phyloP scores from a whole-genome alignment of 176 grass and related monocot genomes.

The Themeda triandra region DNA sequence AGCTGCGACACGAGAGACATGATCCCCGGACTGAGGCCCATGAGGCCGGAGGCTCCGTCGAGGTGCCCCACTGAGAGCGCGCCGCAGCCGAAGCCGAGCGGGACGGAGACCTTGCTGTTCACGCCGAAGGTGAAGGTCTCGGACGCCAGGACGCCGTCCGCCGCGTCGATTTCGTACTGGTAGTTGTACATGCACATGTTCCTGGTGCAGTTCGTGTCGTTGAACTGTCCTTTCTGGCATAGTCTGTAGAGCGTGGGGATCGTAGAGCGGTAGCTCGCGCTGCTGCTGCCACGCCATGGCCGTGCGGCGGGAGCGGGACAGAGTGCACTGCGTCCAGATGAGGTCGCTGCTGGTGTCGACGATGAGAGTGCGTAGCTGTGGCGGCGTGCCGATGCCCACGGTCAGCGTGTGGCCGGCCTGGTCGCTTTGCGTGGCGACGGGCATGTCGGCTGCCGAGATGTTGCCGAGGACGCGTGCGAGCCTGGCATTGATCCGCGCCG shows the following conservation, averaged over 20 bases:
- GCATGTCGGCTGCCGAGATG: slow-evolving; percentile 12
- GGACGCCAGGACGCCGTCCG: slow-evolving; percentile 31
- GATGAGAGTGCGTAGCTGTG: slow-evolving; percentile 37
- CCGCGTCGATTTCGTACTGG: slow-evolving; percentile 27
- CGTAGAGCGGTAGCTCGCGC: slow-evolving; percentile 26
- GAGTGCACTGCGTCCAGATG: slow-evolving; percentile 63
- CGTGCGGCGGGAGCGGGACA: too few species aligned
- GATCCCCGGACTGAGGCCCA: slow-evolving; percentile 25
- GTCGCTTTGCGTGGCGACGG: neutral
- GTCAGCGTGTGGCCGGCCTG: slow-evolving; percentile 18
- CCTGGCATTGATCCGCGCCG: neutral
- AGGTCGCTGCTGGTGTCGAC: slow-evolving; percentile 52
- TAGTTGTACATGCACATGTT: slow-evolving; percentile 45
- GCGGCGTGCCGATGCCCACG: slow-evolving; percentile 50
- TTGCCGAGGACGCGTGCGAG: neutral
- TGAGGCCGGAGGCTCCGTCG: slow-evolving; percentile 22
- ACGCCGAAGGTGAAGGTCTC: slow-evolving; percentile 57
- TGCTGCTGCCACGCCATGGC: neutral
- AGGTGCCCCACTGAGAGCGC: neutral
- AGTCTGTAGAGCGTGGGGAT: too few species aligned
- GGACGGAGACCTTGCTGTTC: neutral
- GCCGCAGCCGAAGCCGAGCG: slow-evolving; percentile 42
- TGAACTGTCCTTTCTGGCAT: slow-evolving; percentile 44
- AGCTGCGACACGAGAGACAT: slow-evolving; percentile 25
- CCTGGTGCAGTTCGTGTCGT: slow-evolving; percentile 7